phyloP scores from a whole-genome alignment of 768 basidiomycete species.

The Psilocybe tampanensis region DNA sequence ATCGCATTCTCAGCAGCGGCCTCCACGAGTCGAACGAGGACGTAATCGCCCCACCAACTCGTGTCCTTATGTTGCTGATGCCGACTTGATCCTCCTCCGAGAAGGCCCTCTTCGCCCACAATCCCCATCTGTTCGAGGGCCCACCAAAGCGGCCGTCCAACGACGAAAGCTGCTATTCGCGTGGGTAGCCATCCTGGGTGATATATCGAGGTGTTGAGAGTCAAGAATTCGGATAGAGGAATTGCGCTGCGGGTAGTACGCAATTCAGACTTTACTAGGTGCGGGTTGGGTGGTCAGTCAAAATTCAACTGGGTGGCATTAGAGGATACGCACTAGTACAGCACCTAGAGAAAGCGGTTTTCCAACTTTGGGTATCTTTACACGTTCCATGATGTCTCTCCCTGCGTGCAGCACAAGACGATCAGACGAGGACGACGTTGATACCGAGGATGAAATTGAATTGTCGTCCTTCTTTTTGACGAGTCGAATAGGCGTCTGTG shows the following conservation, averaged over 20 bases:
- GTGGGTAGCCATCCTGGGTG: conserved; percentile 69
- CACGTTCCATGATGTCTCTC: conserved; percentile 53
- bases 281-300: conserved; percentile 30
- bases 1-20: conserved; percentile 61
- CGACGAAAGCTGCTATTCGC: conserved; percentile 68
- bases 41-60: conserved; percentile 71
- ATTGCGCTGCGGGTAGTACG: conserved; percentile 45
- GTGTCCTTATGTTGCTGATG: conserved; percentile 40
- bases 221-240: conserved; percentile 56
- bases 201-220: conserved; percentile 61
- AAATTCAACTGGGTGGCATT: neutral
- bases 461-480: neutral
- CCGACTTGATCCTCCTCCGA: conserved; percentile 25
- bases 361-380: conserved; percentile 70
- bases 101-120: conserved; percentile 60
- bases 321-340: conserved; percentile 64
- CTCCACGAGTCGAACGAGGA: conserved; percentile 66
- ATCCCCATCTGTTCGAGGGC: conserved; percentile 78
- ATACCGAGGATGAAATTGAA: neutral
- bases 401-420: conserved; percentile 63
- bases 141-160: conserved; percentile 88
- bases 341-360: conserved; percentile 74
- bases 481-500: neutral
- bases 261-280: conserved; percentile 72
- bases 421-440: conserved; percentile 30